These are phyloP conservation scores for Solanum peruvianum DNA, from an alignment of 257 asterid genomes.

Conservation along the genomic window DNA sequence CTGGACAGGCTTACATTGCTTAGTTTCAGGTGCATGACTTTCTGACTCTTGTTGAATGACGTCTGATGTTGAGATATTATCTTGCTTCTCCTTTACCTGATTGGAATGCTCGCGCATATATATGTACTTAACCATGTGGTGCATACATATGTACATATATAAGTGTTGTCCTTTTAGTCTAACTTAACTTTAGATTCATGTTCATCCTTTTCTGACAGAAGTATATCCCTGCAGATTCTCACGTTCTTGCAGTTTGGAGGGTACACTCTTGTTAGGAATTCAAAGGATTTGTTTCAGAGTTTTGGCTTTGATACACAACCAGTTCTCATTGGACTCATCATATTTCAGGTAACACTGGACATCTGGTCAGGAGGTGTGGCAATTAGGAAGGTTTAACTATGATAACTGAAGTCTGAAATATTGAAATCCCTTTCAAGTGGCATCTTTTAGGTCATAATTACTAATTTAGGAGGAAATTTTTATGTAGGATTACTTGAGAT, in stretches of 20 bases:
- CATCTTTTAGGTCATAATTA: background rate
- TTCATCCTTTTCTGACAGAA: background rate
- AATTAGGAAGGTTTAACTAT: background rate
- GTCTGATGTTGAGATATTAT: background rate
- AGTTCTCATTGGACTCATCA: constrained; percentile 86
- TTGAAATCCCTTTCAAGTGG: background rate
- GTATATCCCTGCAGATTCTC: constrained; percentile 49
- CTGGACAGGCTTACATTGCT: background rate
- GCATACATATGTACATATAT: background rate
- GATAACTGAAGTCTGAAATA: background rate
- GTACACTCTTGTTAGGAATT: constrained; percentile 87
- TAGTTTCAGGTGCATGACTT: background rate
- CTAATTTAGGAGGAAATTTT: background rate
- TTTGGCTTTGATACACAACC: constrained; percentile 98
- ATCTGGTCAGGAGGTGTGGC: background rate
- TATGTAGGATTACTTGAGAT: background rate
- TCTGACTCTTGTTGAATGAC: background rate
- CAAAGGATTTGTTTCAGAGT: constrained; percentile 86
- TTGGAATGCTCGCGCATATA: background rate
- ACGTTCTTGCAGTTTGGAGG: constrained; percentile 94
- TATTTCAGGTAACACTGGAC: constrained; percentile 64
- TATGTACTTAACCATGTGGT: background rate
- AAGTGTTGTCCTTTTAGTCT: background rate
- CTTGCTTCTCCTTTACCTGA: background rate
- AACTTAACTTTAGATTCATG: background rate